Evolutionary conservation across 1,284 basidiomycete genomes (phyloP), one percentile per base, ranked within the genome.

Genomic region (Moesziomyces sp.): DNA sequence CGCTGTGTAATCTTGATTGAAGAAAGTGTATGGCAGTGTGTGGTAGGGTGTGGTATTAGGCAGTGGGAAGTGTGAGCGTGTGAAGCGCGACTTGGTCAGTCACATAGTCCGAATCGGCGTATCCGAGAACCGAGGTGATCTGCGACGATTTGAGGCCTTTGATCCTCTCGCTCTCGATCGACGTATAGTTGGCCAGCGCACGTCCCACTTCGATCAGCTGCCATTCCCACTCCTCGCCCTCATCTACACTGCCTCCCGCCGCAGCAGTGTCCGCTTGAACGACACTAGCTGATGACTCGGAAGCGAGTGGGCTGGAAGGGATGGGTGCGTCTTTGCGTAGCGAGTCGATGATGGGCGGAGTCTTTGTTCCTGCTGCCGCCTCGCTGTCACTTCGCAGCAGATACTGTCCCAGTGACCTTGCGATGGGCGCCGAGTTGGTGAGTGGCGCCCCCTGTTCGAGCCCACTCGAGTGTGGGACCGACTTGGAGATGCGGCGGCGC

Each of bases 111-210:
- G 93, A 93, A 83, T 98, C 96, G 19, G 92, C 92, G 84, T 97
- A 97, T 0, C 94, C 96, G 43, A 99, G 85, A 10, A 94, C 83
- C 69, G 91, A 89, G 16, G 90, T 87, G 46, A 98, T 91, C 63
- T 92, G 89, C 0, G 93, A 91, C 26, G 71, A 76, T 50, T 82
- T 80, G 13, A 81, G 43, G 10, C 96, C 95, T 84, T 93, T 95
- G 65, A 98, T 91, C 65, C 90, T 88, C 58, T 89, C 88, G 71
- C 97, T 94, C 85, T 98, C 95, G 46, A 90, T 91, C 46, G 92
- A 96, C 81, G 97, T 98, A 83, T 97, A 99, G 85, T 96, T 97
- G 11, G 93, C 93, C 46, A 98, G 86, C 0, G 96, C 97, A 46
- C 95, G 89, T 0, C 95, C 97, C 28, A 99, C 92, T 83, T 97